Evolutionary conservation across 192 early-diverging fungal species (phyloP), one percentile per base, ranked within the genome.

Genomic region (Linnemannia schmuckeri): DNA sequence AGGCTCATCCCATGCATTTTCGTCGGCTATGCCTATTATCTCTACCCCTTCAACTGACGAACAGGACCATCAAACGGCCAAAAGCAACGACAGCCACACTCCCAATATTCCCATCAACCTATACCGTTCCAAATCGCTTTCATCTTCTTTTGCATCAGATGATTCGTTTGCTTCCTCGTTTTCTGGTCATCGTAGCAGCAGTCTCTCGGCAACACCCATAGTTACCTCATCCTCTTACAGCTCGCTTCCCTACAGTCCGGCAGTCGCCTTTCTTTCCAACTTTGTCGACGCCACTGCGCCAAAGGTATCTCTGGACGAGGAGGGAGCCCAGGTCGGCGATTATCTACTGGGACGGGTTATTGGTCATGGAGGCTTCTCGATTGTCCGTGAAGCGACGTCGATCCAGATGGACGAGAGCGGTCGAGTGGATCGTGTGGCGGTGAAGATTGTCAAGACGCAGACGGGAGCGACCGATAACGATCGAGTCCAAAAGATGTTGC

Each of bases 361-460:
- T 82, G 96, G 96, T 18, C 85, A 89, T 52, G 96, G 96, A 33
- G 94, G 95, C 8, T 97, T 96, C 75, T 95, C 95, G 13, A 81
- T 90, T 33, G 96, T 97, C 18, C 93, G 93, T 68, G 93, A 95
- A 81, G 96, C 92, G 78, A 83, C 24, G 83, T 90, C 10, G 83
- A 88, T 24, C 33, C 54, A 72, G 52, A 80, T 77, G 42, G 47
- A 41, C 40, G 41, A 40, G 22, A 13, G 47, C 6, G 33, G 22
- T 5, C 15, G 44, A 6, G 40, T 27, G 6, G 68, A 42, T 3
- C 66, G 77, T 3, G 91, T 94, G 3, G 96, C 95, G 20, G 84
- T 96, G 79, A 97, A 97, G 85, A 90, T 96, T 41, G 91, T 96
- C 72, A 91, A 85, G 74, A 94, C 93, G 15, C 78, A 88, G 49